phyloP scores from a whole-genome alignment of 202 grass and related monocot species.

The Cymbopogon flexuosus region DNA sequence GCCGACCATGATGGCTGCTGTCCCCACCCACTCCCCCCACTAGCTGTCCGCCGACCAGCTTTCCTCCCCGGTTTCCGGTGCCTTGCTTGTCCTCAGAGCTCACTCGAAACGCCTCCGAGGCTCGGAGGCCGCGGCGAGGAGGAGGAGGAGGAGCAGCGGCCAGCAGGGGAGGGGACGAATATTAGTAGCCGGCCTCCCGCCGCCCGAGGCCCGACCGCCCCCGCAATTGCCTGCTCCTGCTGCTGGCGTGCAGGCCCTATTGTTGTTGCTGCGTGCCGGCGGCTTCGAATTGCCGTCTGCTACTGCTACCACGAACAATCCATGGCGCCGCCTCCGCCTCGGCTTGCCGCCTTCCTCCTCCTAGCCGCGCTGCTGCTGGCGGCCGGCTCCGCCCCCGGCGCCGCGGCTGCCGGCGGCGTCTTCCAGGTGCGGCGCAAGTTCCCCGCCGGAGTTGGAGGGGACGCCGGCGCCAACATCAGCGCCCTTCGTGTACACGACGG shows the following conservation, averaged over 20 bases:
- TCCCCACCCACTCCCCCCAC: background rate
- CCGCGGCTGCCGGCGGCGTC: conserved; percentile 38
- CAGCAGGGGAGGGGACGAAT: background rate
- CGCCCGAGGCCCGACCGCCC: background rate
- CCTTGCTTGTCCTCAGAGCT: background rate
- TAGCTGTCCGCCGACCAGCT: background rate
- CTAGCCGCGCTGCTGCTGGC: background rate
- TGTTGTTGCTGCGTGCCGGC: background rate
- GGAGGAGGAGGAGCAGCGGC: background rate
- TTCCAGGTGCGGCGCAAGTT: conserved; percentile 58
- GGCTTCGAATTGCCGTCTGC: background rate
- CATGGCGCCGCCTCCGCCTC: background rate
- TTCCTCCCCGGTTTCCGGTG: background rate
- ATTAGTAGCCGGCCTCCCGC: background rate
- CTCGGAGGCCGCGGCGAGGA: background rate
- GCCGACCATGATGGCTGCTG: background rate
- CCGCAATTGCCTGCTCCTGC: background rate
- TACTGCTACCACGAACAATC: background rate
- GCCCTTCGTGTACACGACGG: conserved; percentile 42
- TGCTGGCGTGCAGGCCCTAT: background rate
- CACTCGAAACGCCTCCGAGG: background rate
- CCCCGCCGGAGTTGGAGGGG: background rate
- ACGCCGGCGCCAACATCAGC: background rate
- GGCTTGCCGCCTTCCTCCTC: conserved; percentile 9
- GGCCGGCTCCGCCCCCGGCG: background rate